A percentile compares a stretch with the other conserved stretches of the same genome.
Evolutionary conservation across 2,329 filamentous ascomycete genomes (phyloP).

Genomic region (Aspergillus awamori): DNA sequence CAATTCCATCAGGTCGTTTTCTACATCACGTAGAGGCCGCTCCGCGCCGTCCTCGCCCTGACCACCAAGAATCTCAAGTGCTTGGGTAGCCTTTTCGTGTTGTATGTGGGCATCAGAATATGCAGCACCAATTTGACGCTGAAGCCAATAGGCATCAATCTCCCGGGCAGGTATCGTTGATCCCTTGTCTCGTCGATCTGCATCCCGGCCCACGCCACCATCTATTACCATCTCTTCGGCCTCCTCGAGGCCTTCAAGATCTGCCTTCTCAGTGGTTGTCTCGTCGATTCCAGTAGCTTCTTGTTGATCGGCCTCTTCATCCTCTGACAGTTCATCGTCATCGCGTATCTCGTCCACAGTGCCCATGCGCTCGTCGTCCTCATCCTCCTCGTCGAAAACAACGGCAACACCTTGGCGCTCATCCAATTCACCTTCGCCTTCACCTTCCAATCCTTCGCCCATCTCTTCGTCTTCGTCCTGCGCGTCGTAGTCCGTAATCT

Average conservation of each 20-base stretch:
- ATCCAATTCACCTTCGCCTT: constrained; percentile 76
- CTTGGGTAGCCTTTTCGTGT: constrained; percentile 86
- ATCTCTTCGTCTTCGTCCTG: constrained; percentile 94
- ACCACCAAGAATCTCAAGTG: constrained; percentile 79
- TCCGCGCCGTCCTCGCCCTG: constrained; percentile 74
- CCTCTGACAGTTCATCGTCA: constrained; percentile 74
- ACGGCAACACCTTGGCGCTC: constrained; percentile 96
- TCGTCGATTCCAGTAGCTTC: constrained; percentile 59
- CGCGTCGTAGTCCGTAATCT: constrained; percentile 97
- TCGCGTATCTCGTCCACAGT: constrained; percentile 86
- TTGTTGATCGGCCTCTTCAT: constrained; percentile 70
- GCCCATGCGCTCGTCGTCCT: constrained; percentile 77
- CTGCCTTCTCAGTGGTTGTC: constrained; percentile 37
- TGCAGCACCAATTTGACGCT: constrained; percentile 83
- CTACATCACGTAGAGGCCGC: constrained; percentile 85
- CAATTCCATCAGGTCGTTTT: constrained; percentile 97
- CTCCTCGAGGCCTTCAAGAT: constrained; percentile 47
- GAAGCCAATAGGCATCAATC: constrained; percentile 96
- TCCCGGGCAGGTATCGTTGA: constrained; percentile 76
- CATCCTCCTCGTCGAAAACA: constrained; percentile 90
- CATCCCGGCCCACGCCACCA: constrained; percentile 54
- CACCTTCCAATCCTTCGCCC: constrained; percentile 67
- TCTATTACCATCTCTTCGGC: constrained; percentile 85
- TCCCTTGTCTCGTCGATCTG: constrained; percentile 50
- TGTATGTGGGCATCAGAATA: constrained; percentile 92